Conservation (phyloP, 1,139 yeast genomes). For the Nakaseomyces sp. region DNA sequence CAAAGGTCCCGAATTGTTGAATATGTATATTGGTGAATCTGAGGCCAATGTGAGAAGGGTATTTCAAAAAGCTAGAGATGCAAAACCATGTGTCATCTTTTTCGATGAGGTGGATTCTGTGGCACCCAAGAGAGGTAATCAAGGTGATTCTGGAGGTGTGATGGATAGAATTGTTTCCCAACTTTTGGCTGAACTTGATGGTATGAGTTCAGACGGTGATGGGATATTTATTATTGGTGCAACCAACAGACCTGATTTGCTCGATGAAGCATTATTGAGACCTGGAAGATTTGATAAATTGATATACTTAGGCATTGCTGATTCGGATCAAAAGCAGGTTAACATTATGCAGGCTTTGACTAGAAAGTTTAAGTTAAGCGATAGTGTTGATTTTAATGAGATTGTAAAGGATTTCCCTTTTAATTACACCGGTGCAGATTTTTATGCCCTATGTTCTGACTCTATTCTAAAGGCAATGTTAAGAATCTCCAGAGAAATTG, state of each 20-base stretch:
- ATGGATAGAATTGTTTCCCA: conserved; percentile 98
- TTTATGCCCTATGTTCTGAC: conserved; percentile 90
- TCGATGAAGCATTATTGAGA: conserved; percentile 86
- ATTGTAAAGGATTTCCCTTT: conserved; percentile 72
- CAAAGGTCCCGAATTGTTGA: conserved; percentile 88
- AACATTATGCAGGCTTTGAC: conserved; percentile 84
- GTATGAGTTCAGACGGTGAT: conserved; percentile 82
- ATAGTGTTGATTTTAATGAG: conserved; percentile 49
- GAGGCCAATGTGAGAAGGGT: conserved; percentile 95
- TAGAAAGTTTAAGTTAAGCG: conserved; percentile 61
- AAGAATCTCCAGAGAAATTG: conserved; percentile 71
- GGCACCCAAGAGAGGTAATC: conserved; percentile 96
- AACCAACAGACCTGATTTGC: conserved; percentile 86
- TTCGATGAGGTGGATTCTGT: conserved; percentile 96
- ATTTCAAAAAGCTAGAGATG: conserved; percentile 89
- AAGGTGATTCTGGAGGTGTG: conserved; percentile 97
- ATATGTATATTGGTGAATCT: conserved; percentile 97
- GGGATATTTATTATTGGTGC: conserved; percentile 98
- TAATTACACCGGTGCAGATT: conserved; percentile 94
- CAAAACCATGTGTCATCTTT: conserved; percentile 93
- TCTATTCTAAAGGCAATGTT: conserved; percentile 95
- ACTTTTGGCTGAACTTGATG: conserved; percentile 85
- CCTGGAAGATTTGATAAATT: conserved; percentile 96
- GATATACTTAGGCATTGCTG: conserved; percentile 87
- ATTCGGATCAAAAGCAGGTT: conserved; percentile 79